Conservation (phyloP, 164 flowering plant species). For the Umbilicus rupestris region DNA sequence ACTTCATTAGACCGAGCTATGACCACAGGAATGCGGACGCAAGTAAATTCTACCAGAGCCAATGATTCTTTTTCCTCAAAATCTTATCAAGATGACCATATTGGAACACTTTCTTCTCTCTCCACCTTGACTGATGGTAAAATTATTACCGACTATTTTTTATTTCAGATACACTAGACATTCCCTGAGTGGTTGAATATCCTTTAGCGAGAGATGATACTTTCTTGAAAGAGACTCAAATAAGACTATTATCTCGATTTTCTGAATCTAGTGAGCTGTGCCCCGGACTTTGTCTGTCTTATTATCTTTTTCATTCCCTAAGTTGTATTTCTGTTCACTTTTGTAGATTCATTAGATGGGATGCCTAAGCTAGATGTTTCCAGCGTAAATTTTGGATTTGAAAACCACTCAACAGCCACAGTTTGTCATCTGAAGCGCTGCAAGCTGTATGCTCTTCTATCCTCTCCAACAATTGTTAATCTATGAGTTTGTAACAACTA, state of each 20-base stretch:
- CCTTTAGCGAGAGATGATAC: neutral
- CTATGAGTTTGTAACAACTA: neutral
- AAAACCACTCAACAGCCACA: conserved; percentile 22
- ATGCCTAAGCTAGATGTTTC: conserved; percentile 27
- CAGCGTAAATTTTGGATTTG: conserved; percentile 28
- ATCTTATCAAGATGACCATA: conserved; percentile 25
- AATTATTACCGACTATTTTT: neutral
- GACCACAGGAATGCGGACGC: conserved; percentile 26
- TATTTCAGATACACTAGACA: neutral
- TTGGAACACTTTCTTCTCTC: conserved; percentile 18
- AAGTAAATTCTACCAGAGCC: conserved; percentile 22
- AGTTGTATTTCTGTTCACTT: conserved; percentile 11
- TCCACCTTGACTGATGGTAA: conserved; percentile 29
- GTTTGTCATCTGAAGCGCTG: conserved; percentile 37
- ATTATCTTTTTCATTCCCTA: conserved; percentile 14
- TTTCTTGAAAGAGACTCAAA: neutral
- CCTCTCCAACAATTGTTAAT: conserved; percentile 4
- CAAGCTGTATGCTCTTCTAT: conserved; percentile 40
- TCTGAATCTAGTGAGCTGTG: neutral
- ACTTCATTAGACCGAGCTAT: conserved; percentile 30
- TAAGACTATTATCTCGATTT: neutral
- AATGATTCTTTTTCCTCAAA: conserved; percentile 28
- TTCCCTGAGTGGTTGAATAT: neutral
- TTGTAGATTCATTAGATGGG: conserved; percentile 21
- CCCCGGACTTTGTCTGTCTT: conserved; percentile 10